Evolutionary conservation across 2,329 filamentous ascomycete genomes (phyloP), one percentile per base, ranked within the genome.

Genomic region (Amesomyces nigricolor): DNA sequence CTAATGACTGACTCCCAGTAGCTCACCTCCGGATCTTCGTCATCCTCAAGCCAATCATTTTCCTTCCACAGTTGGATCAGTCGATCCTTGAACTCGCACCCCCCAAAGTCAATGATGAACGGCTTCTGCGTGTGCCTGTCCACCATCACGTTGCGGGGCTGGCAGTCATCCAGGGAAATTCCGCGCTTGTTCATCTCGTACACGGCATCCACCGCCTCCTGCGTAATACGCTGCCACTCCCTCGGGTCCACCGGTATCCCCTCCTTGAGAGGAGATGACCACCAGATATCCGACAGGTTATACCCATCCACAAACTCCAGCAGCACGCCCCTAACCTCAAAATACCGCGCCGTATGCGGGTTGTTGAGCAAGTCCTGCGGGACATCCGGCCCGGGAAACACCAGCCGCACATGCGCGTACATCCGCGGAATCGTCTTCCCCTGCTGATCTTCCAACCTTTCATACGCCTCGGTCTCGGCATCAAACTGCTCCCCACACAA

Each of bases 111-210:
- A n/a, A 42, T 42, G 16, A 42, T 16, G 11, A 17, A 42, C 5
- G 39, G 39, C n/a, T 10, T 17, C 39, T 42, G 39, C 9, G 39
- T 17, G 16, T n/a, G 39, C 19, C 16, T 42, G 6, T 42, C 39
- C 39, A 42, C n/a, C 16, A 17, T 19, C 39, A 42, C 39, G 10
- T 42, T 42, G 9, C 39, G 39, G 4, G 39, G 39, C 39, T 42
- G 39, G 6, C 16, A 42, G 19, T 42, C 39, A 10, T 17, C 14
- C 5, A 42, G 16, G 8, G 16, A 5, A 17, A 42, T 8, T 5
- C 39, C 39, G n/a, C 39, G 39, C 16, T 42, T 42, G 39, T 48
- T 42, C 29, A 54, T 54, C 14, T 47, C 43, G 45, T 42, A n/a
- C 39, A 19, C 39, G 5, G 39, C 39, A 42, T 42, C 39, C 16